Base-by-base conservation (phyloP, 208 protist genomes). In the Crithidia acanthocephali region DNA sequence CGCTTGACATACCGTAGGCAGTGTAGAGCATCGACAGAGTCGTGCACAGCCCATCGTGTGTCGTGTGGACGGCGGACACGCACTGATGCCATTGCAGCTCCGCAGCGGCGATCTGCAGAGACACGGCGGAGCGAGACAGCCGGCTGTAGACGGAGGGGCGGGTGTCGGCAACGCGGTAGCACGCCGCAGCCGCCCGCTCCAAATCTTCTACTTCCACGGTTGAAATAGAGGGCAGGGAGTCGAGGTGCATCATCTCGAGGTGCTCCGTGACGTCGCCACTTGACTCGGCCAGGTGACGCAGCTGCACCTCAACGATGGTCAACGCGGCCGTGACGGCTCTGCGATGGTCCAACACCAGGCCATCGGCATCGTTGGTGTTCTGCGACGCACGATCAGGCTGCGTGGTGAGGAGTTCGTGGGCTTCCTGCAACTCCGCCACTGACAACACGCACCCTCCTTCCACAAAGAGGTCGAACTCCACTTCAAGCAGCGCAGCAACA, bases 381-480 rank as follows among this genome's bases (percentile, higher is more conserved):
- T 32, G 25, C 8, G 22, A 8, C 42, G 8, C 35, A 11, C 25
- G 22, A 0, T 22, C n/a, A 2, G 18, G 22, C 13, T 15, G 33
- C 16, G 6, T 40, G 13, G 22, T 51, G 57, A 53, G 55, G n/a
- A 40, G 28, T 42, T 13, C 3, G 53, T 30, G 47, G 52, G 45
- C 6, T 16, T 25, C n/a, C 37, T 53, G 35, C 18, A 83, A 32
- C 42, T 75, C 47, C n/a, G 61, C 53, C 0, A 70, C 18, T 0
- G 47, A 28, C 33, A 85, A 62, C 28, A 48, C 25, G 1, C 76
- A 27, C 20, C 66, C 37, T 16, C 33, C 72, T 16, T 37, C 32
- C 2, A 62, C 35, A 30, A 80, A 87, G 15, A 72, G 33, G 22
- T 82, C 72, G 30, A 82, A 81, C 59, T 87, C 83, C 5, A 55